These are phyloP conservation scores for Pachysandra terminalis DNA, from an alignment of 164 flowering plant genomes.

Conservation along the genomic window DNA sequence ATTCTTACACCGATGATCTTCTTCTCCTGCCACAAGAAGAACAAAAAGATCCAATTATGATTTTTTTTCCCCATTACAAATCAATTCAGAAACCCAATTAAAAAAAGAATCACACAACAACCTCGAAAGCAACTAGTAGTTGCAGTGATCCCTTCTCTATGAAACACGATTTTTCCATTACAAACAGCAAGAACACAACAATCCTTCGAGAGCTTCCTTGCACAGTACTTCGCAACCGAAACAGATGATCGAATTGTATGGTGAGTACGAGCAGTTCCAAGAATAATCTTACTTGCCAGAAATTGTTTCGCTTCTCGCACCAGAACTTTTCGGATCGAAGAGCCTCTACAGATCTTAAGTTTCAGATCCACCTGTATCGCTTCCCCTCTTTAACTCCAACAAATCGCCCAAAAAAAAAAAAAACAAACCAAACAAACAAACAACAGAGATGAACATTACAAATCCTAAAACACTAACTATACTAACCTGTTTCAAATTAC, in stretches of 20 bases:
- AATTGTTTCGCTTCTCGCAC: conserved; percentile 64
- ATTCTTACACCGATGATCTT: conserved; percentile 24
- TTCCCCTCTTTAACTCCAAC: neutral
- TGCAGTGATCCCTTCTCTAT: conserved; percentile 34
- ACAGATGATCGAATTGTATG: conserved; percentile 48
- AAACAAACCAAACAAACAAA: too few species aligned
- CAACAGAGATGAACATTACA: too few species aligned
- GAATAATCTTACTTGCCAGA: conserved; percentile 53
- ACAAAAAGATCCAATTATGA: neutral
- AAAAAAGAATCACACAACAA: conserved; percentile 4
- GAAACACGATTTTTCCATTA: conserved; percentile 82
- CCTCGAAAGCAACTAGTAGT: conserved; percentile 22
- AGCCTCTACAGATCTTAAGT: conserved; percentile 85
- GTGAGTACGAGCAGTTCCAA: conserved; percentile 53
- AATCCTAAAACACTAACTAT: neutral
- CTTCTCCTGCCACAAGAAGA: conserved; percentile 25
- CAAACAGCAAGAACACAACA: conserved; percentile 72
- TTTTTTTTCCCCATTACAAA: neutral
- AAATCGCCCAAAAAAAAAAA: too few species aligned
- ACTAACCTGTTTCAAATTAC: conserved; percentile 88
- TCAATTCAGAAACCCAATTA: neutral
- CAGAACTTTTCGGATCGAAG: conserved; percentile 55
- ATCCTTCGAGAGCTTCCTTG: conserved; percentile 57
- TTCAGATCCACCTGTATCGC: conserved; percentile 75
- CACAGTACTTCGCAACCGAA: conserved; percentile 81